These are phyloP conservation scores for Salix dunnii DNA, from an alignment of 345 rosid genomes.

Conservation along the genomic window DNA sequence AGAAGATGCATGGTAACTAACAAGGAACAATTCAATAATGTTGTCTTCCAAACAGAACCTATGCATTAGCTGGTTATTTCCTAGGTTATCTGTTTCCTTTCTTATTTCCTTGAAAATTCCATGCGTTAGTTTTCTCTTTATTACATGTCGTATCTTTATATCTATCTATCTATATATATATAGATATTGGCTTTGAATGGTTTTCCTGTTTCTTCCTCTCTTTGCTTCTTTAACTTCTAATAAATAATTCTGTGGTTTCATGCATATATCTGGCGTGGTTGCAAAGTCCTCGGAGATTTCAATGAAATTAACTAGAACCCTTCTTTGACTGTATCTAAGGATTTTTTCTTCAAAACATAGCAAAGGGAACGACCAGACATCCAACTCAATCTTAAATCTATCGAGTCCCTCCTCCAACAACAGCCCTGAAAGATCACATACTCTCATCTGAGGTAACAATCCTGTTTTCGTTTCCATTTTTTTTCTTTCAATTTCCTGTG, in stretches of 20 bases:
- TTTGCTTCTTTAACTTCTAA: background rate
- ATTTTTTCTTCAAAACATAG: background rate
- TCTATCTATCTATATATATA: background rate
- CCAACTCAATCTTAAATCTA: background rate
- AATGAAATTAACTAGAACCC: background rate
- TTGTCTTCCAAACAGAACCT: background rate
- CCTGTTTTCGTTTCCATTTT: background rate
- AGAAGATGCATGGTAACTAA: background rate
- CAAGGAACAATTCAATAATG: background rate
- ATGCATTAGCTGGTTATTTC: background rate
- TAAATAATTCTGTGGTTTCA: background rate
- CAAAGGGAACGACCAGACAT: background rate
- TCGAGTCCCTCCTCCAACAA: background rate
- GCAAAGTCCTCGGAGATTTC: background rate
- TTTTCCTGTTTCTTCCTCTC: background rate
- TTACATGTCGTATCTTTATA: background rate
- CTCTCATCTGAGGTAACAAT: background rate
- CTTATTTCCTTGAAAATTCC: background rate
- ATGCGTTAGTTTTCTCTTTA: background rate
- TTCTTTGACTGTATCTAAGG: slow-evolving; percentile 1
- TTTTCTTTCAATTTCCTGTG: background rate
- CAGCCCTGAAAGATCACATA: background rate
- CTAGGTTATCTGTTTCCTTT: background rate
- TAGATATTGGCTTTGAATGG: background rate
- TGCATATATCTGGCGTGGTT: background rate